phyloP scores from a whole-genome alignment of 108 stramenopile genomes.

The Skeletonema marinoi region DNA sequence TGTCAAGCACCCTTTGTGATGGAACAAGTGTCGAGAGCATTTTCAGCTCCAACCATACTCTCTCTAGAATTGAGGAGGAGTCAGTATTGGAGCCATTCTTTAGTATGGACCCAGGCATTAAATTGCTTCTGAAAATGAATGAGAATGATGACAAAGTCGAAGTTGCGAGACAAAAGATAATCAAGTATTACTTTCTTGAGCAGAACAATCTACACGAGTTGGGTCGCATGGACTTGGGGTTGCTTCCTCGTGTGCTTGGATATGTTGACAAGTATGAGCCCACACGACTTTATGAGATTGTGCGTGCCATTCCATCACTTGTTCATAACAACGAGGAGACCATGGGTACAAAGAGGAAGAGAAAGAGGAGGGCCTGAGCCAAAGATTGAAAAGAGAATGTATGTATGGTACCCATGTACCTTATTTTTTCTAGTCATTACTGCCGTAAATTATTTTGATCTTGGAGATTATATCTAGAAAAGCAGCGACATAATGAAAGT shows the following conservation, averaged over 20 bases:
- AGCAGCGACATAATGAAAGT: too few species aligned
- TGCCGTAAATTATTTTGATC: too few species aligned
- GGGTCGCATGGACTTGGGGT: not conserved
- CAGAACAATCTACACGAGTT: conserved; percentile 3
- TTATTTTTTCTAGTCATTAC: not conserved
- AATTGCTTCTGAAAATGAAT: not conserved
- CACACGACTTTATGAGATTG: not conserved
- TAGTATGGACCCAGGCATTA: not conserved
- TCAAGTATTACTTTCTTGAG: conserved; percentile 3
- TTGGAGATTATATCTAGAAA: too few species aligned
- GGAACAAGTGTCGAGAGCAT: not conserved
- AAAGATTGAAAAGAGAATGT: not conserved
- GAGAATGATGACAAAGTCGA: not conserved
- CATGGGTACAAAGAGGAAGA: not conserved
- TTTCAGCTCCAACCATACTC: not conserved
- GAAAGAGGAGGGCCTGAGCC: not conserved
- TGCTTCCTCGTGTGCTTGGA: not conserved
- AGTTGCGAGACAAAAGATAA: not conserved
- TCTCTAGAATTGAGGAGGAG: not conserved
- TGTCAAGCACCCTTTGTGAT: not conserved
- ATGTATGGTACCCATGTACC: too few species aligned
- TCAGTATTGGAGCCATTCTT: too few species aligned
- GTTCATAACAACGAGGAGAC: not conserved
- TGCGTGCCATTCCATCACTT: conserved; percentile 3
- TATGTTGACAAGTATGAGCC: conserved; percentile 1